Base-by-base conservation (phyloP, 2,329 filamentous ascomycete genomes). In the Cladophialophora carrionii region DNA sequence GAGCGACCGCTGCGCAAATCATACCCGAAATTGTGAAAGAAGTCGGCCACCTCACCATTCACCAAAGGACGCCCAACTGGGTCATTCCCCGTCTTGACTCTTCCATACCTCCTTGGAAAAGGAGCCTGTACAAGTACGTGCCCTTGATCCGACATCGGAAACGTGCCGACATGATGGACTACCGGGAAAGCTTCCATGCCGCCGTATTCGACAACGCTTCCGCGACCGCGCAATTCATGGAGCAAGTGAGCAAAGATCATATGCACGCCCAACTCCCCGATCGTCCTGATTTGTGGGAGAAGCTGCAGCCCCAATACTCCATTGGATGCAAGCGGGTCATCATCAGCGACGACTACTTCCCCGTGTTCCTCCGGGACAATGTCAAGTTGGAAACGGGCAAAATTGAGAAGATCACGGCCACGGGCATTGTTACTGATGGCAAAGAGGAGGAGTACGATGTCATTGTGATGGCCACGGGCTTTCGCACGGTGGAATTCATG, bases 11-110 rank as follows among this genome's bases (percentile, higher is more conserved):
- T 1, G 81, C 80, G 1, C 85, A 87, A 66, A 86, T 87, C 67
- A 78, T 86, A 32, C 85, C 85, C 0, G 84, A 86, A 59, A 77
- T 87, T 37, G 80, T 81, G 2, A 82, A 83, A 51, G 76, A 79
- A 2, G 82, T 81, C 9, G 77, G 79, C 2, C 76, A 80, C 12
- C 73, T 87, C 17, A 82, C 81, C 0, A 75, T 87, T 14, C 87
- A 84, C 72, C 85, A 87, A 71, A 77, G 85, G 17, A 84, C 83
- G 0, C 83, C 85, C 0, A 87, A 87, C 69, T 87, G 84, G 84
- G 73, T 87, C 5, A 78, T 85, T 2, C 84, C 85, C 3, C 82
- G 85, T 17, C 65, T 75, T 2, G 85, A 87, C 63, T 75, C 73
- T 1, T 74, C 78, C 0, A 78, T 87, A 2, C 77, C 81, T 2